Percentiles rank a stretch among this genome's conserved stretches.
phyloP scores from a whole-genome alignment of 2,329 filamentous ascomycete genomes.

The Elsinoe batatas region DNA sequence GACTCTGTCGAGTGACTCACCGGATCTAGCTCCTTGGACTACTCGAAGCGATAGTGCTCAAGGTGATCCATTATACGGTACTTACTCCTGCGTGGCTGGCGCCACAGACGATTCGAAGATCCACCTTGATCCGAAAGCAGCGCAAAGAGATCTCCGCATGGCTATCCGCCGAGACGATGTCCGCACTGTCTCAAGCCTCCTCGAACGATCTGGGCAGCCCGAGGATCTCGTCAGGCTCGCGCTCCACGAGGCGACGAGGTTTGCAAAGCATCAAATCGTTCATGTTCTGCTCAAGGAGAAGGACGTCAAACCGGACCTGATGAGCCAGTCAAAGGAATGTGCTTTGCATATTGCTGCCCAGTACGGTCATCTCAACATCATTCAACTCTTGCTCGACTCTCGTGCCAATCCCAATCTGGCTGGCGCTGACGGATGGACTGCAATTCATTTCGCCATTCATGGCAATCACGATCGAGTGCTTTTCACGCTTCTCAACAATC shows the following conservation, averaged over 20 bases:
- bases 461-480: background rate
- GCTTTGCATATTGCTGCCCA: constrained; percentile 9
- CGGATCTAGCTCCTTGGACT: background rate
- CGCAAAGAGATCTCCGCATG: background rate
- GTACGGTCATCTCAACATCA: constrained; percentile 12
- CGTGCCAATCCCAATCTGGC: constrained; percentile 11
- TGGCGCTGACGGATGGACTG: constrained; percentile 8
- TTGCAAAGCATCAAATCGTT: background rate
- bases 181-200: background rate
- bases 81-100: background rate
- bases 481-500: background rate
- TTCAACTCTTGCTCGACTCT: constrained; percentile 12
- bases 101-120: background rate
- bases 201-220: constrained; percentile 1
- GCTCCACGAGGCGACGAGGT: background rate
- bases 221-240: background rate
- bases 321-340: background rate
- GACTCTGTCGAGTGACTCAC: background rate
- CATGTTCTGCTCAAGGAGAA: constrained; percentile 1
- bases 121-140: background rate
- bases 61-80: background rate
- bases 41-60: background rate
- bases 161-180: background rate
- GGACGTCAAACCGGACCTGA: constrained; percentile 4
- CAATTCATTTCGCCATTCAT: constrained; percentile 7